Conservation (phyloP, 2,329 filamentous ascomycete species). For the Xylaria sp. region DNA sequence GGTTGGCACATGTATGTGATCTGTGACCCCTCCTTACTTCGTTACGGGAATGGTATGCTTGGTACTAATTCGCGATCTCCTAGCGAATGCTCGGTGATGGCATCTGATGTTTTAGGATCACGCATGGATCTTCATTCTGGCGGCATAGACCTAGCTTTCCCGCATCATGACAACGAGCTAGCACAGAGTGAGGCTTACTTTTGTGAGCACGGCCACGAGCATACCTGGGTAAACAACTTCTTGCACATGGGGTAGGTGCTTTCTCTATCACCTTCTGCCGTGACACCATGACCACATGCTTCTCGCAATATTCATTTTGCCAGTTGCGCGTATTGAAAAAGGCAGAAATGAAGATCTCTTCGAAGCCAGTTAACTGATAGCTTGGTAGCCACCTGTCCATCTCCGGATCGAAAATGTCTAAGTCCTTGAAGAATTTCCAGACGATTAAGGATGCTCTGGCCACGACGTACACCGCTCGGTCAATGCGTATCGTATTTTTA, state of each 20-base stretch:
- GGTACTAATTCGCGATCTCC: slow-evolving; percentile 2
- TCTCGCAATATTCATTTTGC: background rate
- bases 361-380: background rate
- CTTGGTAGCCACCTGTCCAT: slow-evolving; percentile 72
- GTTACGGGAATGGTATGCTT: background rate
- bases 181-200: slow-evolving; percentile 79
- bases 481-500: slow-evolving; percentile 84
- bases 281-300: background rate
- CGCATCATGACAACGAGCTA: slow-evolving; percentile 86
- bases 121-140: slow-evolving; percentile 93
- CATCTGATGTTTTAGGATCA: slow-evolving; percentile 81
- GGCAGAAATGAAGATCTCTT: background rate
- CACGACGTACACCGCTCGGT: slow-evolving; percentile 74
- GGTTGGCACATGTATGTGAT: slow-evolving; percentile 80
- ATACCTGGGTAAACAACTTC: slow-evolving; percentile 95
- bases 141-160: slow-evolving; percentile 88
- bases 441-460: slow-evolving; percentile 84
- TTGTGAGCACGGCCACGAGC: slow-evolving; percentile 55
- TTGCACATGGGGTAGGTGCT: slow-evolving; percentile 76
- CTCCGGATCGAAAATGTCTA: slow-evolving; percentile 92
- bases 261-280: background rate
- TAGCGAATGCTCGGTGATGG: slow-evolving; percentile 62
- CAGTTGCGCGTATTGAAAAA: background rate
- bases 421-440: slow-evolving; percentile 93
- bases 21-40: background rate